Percentiles rank a stretch among this genome's conserved stretches.
phyloP scores from a whole-genome alignment of 345 rosid species.

The Pistacia vera region DNA sequence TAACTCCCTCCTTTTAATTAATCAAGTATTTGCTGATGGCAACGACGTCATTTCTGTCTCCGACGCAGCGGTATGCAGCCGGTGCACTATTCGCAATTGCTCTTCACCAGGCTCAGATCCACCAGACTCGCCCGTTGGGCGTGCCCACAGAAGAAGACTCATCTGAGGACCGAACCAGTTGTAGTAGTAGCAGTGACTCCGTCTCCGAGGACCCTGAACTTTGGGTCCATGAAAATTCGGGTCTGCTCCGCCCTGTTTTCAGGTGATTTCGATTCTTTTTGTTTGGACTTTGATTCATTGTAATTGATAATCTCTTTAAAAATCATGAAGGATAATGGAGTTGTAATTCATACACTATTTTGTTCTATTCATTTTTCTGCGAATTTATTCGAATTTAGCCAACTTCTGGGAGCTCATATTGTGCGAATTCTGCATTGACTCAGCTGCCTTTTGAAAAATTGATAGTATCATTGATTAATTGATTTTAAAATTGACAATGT shows the following conservation, averaged over 20 bases:
- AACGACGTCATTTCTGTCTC: constrained; percentile 52
- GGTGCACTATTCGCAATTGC: constrained; percentile 82
- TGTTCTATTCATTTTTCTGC: neutral
- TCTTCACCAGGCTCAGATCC: constrained; percentile 85
- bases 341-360: neutral
- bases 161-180: constrained; percentile 43
- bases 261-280: constrained; percentile 44
- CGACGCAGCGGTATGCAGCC: constrained; percentile 80
- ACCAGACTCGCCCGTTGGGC: constrained; percentile 77
- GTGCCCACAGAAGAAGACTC: constrained; percentile 31
- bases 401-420: neutral
- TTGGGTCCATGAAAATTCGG: constrained; percentile 80
- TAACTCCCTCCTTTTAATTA: neutral
- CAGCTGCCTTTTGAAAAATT: neutral
- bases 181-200: constrained; percentile 67
- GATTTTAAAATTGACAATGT: neutral
- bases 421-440: constrained; percentile 1
- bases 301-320: neutral
- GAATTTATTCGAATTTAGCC: no score
- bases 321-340: neutral
- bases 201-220: constrained; percentile 78
- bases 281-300: neutral
- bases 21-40: constrained; percentile 6
- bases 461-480: neutral
- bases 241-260: constrained; percentile 84